Percentiles rank a stretch among this genome's conserved stretches.
Evolutionary conservation across 257 asterid genomes (phyloP).

Genomic region (Perilla frutescens): DNA sequence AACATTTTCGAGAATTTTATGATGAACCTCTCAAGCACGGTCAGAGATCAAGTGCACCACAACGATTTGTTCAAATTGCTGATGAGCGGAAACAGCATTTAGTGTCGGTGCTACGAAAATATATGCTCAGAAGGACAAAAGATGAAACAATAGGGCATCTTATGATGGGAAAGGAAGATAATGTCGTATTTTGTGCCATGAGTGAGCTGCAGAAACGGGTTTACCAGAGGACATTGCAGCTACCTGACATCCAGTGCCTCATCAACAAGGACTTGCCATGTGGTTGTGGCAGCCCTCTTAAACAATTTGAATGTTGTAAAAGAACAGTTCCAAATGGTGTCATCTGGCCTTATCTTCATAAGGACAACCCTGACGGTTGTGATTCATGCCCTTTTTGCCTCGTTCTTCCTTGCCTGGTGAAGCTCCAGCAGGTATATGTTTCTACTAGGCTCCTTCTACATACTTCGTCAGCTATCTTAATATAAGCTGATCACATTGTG

Average conservation of each 20-base stretch:
- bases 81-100: conserved; percentile 83
- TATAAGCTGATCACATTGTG: conserved; percentile 2
- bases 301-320: conserved; percentile 87
- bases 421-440: conserved; percentile 85
- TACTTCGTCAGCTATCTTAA: conserved; percentile 26
- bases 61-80: conserved; percentile 73
- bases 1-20: conserved; percentile 90
- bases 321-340: conserved; percentile 78
- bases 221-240: conserved; percentile 74
- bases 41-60: conserved; percentile 91
- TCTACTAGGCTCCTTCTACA: conserved; percentile 13
- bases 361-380: conserved; percentile 88
- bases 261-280: conserved; percentile 90
- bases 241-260: conserved; percentile 90
- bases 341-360: conserved; percentile 92
- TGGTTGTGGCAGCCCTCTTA: conserved; percentile 94
- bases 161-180: conserved; percentile 97
- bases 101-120: conserved; percentile 66
- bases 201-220: conserved; percentile 88
- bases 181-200: conserved; percentile 93
- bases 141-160: conserved; percentile 98
- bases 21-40: conserved; percentile 98
- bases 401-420: conserved; percentile 92
- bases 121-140: conserved; percentile 93
- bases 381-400: conserved; percentile 96